These are phyloP conservation scores for Pythium grandisporangium DNA, from an alignment of 352 stramenopile species.

Conservation along the genomic window DNA sequence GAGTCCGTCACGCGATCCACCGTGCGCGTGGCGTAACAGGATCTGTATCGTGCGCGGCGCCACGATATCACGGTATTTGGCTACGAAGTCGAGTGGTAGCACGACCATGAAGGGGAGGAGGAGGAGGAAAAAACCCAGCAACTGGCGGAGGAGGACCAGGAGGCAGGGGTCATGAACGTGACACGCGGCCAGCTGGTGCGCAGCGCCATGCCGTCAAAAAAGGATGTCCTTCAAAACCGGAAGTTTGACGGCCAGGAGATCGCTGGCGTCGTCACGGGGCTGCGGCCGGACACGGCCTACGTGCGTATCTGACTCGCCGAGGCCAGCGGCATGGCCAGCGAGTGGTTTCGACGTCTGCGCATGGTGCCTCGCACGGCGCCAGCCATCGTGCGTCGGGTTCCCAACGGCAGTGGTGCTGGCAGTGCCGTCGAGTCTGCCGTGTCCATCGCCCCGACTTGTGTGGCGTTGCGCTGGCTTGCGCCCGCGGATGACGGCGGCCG, in stretches of 20 bases:
- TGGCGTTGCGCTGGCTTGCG: conserved; percentile 46
- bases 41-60: conserved; percentile 51
- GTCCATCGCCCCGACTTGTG: conserved; percentile 21
- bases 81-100: conserved; percentile 52
- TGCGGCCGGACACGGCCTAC: conserved; percentile 54
- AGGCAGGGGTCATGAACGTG: conserved; percentile 29
- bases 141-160: conserved; percentile 1
- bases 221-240: conserved; percentile 55
- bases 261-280: conserved; percentile 35
- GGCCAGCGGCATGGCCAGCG: conserved; percentile 34
- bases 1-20: conserved; percentile 44
- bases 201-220: conserved; percentile 54
- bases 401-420: conserved; percentile 7
- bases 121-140: background rate
- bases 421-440: too few relatives aligned
- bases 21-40: conserved; percentile 57
- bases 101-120: conserved; percentile 7
- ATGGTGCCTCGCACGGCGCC: conserved; percentile 33
- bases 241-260: conserved; percentile 77
- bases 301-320: conserved; percentile 59
- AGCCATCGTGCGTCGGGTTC: conserved; percentile 28
- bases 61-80: conserved; percentile 60
- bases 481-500: conserved; percentile 44
- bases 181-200: conserved; percentile 37
- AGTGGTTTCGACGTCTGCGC: conserved; percentile 27